Evolutionary conservation across 2,329 filamentous ascomycete species (phyloP), one percentile per base, ranked within the genome.

Genomic region (Fusarium staphyleae): DNA sequence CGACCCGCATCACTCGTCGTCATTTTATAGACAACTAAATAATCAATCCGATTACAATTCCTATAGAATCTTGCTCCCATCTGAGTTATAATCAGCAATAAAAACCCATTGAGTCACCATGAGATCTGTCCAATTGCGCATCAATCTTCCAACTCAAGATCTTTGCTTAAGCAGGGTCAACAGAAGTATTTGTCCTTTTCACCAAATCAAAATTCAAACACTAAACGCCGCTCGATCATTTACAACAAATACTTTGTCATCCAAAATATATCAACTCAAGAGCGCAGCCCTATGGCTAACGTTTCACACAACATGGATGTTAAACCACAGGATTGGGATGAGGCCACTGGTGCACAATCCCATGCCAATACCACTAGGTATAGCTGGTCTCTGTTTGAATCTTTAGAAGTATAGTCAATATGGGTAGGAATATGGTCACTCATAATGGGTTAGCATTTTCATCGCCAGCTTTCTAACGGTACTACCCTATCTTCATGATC

Each of bases 41-140:
- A 5, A 24, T 32, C 33, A 18, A 9, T 14, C 36, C 36, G 44
- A 39, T 39, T 47, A 32, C 44, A 47, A 40, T 39, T 47, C 7
- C 5, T 24, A 40, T 19, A 47, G 34, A 30, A 22, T 32, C 35
- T 40, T 33, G n/a, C 30, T n/a, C 24, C 7, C 34, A 22, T 24
- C 28, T 16, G 8, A 48, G 26, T 32, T 40, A 28, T 40, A 40
- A 40, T 22, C 45, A 32, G 29, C 13, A 34, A 40, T 9, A 22
- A 4, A 24, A 24, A 24, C 22, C 5, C 22, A 8, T 8, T 24
- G 5, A 48, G 33, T 24, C 18, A 26, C 11, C 11, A 48, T 48
- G 35, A 48, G 22, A 14, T 33, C 28, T 26, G 4, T 48, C 12
- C 34, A 34, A 22, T 18, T 11, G 11, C 16, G n/a, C 13, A 11